A percentile compares a stretch with the other conserved stretches of the same genome.
phyloP scores from a whole-genome alignment of 2,329 filamentous ascomycete species.

The Colletotrichum tamarilloi region DNA sequence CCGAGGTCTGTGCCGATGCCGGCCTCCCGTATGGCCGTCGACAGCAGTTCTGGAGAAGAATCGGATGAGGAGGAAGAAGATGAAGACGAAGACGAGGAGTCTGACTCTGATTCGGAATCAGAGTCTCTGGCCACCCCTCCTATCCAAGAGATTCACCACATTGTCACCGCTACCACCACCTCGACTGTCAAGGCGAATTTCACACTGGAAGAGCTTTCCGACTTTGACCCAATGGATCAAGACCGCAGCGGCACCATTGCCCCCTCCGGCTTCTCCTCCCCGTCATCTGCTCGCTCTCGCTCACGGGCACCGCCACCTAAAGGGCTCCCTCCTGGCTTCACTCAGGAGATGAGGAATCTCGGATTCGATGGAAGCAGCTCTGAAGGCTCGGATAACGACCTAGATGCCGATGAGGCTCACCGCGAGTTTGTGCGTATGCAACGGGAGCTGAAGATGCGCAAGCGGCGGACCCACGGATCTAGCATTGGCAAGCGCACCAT shows the following conservation, averaged over 20 bases:
- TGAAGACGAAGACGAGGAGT: conserved; percentile 38
- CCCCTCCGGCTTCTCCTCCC: conserved; percentile 59
- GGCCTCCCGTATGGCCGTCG: conserved; percentile 9
- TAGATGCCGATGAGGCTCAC: conserved; percentile 50
- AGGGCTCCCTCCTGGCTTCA: conserved; percentile 55
- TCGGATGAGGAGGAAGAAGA: conserved; percentile 19
- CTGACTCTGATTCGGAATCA: conserved; percentile 29
- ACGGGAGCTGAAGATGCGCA: conserved; percentile 55
- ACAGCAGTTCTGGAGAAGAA: conserved; percentile 24
- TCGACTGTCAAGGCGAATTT: conserved; percentile 41
- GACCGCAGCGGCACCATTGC: conserved; percentile 55
- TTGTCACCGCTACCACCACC: neutral
- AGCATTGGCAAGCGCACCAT: conserved; percentile 67
- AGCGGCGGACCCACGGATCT: conserved; percentile 62
- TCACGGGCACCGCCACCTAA: conserved; percentile 41
- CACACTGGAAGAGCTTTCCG: conserved; percentile 56
- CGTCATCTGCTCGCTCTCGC: conserved; percentile 53
- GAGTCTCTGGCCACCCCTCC: conserved; percentile 37
- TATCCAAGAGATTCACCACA: conserved; percentile 21
- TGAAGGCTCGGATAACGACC: conserved; percentile 47
- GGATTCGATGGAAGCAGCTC: conserved; percentile 50
- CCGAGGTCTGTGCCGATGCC: neutral
- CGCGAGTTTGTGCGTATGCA: conserved; percentile 52
- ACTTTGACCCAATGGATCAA: conserved; percentile 57
- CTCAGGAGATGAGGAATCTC: conserved; percentile 58